Percentiles rank a stretch among this genome's conserved stretches.
These are phyloP conservation scores for Cerrena zonata DNA, from an alignment of 1,284 basidiomycete genomes.

Conservation along the genomic window DNA sequence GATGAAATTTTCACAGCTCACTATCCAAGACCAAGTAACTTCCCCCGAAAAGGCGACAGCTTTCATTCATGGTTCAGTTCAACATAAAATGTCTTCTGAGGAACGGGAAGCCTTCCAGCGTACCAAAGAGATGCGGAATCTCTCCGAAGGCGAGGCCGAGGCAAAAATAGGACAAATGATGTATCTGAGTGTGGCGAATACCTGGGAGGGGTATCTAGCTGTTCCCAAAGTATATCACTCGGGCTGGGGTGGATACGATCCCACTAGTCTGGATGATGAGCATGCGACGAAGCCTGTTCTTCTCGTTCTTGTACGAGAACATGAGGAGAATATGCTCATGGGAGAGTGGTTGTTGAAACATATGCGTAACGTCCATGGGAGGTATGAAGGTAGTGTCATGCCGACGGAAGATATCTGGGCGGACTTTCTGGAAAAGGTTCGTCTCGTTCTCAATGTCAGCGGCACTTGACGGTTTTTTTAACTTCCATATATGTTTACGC, in stretches of 20 bases:
- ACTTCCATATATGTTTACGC: no score
- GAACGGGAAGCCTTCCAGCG: slow-evolving; percentile 35
- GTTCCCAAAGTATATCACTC: slow-evolving; percentile 40
- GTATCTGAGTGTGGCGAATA: slow-evolving; percentile 40
- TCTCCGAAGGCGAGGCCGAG: slow-evolving; percentile 23
- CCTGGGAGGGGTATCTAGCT: slow-evolving; percentile 40
- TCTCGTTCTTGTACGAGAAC: slow-evolving; percentile 36
- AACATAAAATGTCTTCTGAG: slow-evolving; percentile 37
- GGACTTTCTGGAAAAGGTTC: slow-evolving; percentile 25
- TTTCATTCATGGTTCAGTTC: slow-evolving; percentile 33
- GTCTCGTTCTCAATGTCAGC: neutral
- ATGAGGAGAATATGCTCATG: slow-evolving; percentile 37
- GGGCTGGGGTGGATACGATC: slow-evolving; percentile 47
- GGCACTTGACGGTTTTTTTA: neutral
- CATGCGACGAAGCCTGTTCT: slow-evolving; percentile 40
- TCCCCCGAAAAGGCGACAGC: slow-evolving; percentile 36
- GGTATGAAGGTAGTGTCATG: slow-evolving; percentile 44
- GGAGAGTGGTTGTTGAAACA: slow-evolving; percentile 39
- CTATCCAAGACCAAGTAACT: slow-evolving; percentile 32
- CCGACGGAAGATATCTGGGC: slow-evolving; percentile 39
- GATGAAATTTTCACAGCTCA: slow-evolving; percentile 27
- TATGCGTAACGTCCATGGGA: slow-evolving; percentile 36
- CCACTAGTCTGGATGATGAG: slow-evolving; percentile 38
- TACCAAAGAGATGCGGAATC: slow-evolving; percentile 37
- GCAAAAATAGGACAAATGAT: slow-evolving; percentile 36